phyloP scores from a whole-genome alignment of 1,139 yeast species.

The Suhomyces coccinellae region DNA sequence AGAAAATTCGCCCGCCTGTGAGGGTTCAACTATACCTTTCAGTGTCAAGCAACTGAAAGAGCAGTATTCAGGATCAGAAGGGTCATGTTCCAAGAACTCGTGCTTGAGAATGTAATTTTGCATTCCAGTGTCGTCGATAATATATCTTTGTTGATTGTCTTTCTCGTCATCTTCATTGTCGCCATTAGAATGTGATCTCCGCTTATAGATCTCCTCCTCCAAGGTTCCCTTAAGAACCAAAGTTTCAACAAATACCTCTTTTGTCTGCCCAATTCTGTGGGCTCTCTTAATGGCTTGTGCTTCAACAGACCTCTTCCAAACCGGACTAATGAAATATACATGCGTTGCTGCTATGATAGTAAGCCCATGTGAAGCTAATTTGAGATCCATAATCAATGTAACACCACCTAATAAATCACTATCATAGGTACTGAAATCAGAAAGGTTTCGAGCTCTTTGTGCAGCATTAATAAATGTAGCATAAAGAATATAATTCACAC shows the following conservation, averaged over 20 bases:
- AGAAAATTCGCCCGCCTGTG: constrained; percentile 21
- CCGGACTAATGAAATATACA: constrained; percentile 67
- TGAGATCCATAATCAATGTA: constrained; percentile 63
- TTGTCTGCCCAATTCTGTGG: constrained; percentile 66
- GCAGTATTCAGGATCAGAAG: constrained; percentile 29
- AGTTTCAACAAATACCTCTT: constrained; percentile 64
- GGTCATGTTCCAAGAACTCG: constrained; percentile 40
- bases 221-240: constrained; percentile 58
- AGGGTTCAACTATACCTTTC: not conserved
- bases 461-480: constrained; percentile 56
- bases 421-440: constrained; percentile 48
- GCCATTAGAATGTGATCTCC: constrained; percentile 17
- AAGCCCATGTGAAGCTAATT: constrained; percentile 68
- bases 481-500: constrained; percentile 60
- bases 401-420: constrained; percentile 44
- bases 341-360: constrained; percentile 68
- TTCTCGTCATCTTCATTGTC: constrained; percentile 11
- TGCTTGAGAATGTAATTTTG: constrained; percentile 55
- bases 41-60: constrained; percentile 28
- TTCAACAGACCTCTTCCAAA: constrained; percentile 67
- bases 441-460: constrained; percentile 54
- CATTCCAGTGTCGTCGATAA: constrained; percentile 59
- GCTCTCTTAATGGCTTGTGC: constrained; percentile 77
- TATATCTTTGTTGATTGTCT: constrained; percentile 29
- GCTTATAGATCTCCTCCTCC: constrained; percentile 63